A percentile compares a stretch with the other conserved stretches of the same genome.
phyloP scores from a whole-genome alignment of 2,329 filamentous ascomycete species.

The Fusarium sororula region DNA sequence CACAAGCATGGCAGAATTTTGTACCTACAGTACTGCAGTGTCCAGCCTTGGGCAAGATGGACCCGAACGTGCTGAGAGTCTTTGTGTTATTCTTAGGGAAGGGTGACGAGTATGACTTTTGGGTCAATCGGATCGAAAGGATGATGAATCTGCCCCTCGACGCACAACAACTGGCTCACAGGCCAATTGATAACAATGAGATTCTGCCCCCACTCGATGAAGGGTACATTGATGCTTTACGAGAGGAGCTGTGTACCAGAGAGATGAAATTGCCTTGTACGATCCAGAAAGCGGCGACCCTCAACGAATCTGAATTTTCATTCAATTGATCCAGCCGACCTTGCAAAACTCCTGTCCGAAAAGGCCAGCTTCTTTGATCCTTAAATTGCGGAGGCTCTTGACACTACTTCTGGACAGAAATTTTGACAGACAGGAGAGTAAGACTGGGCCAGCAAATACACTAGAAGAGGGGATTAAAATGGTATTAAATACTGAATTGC shows the following conservation, averaged over 20 bases:
- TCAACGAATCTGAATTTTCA: not conserved
- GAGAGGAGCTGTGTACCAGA: constrained; percentile 5
- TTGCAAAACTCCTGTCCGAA: not conserved
- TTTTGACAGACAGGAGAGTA: not conserved
- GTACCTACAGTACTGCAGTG: not conserved
- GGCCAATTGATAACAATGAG: not conserved
- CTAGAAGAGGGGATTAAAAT: not conserved
- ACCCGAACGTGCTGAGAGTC: not conserved
- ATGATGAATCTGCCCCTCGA: not conserved
- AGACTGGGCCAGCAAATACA: not conserved
- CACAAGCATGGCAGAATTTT: constrained; percentile 13
- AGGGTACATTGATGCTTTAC: not conserved
- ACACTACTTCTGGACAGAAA: not conserved
- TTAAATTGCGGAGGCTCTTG: not conserved
- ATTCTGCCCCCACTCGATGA: not conserved
- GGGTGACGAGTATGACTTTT: constrained; percentile 18
- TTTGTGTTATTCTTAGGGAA: constrained; percentile 23
- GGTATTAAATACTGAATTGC: not conserved
- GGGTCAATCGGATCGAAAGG: not conserved
- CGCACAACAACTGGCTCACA: too few relatives aligned
- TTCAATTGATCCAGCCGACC: not conserved
- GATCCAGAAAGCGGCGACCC: not conserved
- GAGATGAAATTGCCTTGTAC: not conserved
- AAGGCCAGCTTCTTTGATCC: not conserved
- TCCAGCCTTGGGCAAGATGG: not conserved